A percentile compares a stretch with the other conserved stretches of the same genome.
Conservation (phyloP, 148 eudicot genomes). For the Rhododendron molle region DNA sequence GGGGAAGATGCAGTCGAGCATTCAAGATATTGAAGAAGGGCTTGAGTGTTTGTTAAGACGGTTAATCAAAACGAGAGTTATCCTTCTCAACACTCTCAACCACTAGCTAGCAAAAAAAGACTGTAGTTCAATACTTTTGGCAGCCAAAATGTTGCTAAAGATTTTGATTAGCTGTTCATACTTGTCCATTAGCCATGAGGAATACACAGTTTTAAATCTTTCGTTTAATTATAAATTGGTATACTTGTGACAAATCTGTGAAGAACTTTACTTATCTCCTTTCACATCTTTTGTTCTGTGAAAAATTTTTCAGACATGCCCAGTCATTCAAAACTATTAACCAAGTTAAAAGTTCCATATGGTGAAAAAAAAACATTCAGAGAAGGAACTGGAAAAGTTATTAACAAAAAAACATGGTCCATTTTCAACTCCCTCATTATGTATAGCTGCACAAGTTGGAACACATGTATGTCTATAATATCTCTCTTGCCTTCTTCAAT, state of each 20-base stretch:
- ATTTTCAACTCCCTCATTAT: background rate
- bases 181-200: background rate
- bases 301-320: background rate
- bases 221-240: no score
- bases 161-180: background rate
- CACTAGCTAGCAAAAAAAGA: slow-evolving; percentile 13
- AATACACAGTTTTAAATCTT: no score
- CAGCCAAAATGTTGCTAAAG: background rate
- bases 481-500: background rate
- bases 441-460: background rate
- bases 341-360: no score
- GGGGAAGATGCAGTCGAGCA: slow-evolving; percentile 20
- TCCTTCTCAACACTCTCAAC: slow-evolving; percentile 22
- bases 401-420: background rate
- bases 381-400: background rate
- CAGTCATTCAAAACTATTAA: no score
- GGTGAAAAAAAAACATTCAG: background rate
- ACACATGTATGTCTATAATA: background rate
- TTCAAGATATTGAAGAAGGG: slow-evolving; percentile 36
- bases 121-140: background rate
- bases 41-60: slow-evolving; percentile 35
- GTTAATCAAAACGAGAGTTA: slow-evolving; percentile 37
- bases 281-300: background rate
- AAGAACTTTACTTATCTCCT: background rate
- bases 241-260: background rate